Evolutionary conservation across 495 filamentous ascomycete genomes (phyloP).

Genomic region (Platismatia glauca): DNA sequence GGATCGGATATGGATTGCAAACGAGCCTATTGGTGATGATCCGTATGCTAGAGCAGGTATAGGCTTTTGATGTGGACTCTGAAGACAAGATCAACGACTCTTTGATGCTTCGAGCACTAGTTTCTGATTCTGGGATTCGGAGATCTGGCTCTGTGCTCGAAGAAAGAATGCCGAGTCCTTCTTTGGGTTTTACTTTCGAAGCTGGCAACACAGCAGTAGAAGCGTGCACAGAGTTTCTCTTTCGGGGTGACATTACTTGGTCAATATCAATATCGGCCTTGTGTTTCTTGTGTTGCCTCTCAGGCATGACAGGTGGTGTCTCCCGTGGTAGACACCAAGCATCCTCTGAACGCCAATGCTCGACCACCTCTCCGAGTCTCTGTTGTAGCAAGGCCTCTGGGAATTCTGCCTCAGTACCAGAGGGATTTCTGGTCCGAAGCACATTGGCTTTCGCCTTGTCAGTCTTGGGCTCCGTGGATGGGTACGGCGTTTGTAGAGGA

Average conservation of each 20-base stretch:
- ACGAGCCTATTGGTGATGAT: slow-evolving; percentile 27
- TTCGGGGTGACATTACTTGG: neutral
- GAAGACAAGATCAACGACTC: slow-evolving; percentile 20
- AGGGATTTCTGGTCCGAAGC: slow-evolving; percentile 27
- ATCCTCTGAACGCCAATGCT: slow-evolving; percentile 11
- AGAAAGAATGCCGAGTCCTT: neutral
- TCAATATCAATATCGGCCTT: slow-evolving; percentile 11
- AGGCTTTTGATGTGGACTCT: slow-evolving; percentile 31
- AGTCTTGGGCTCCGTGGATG: slow-evolving; percentile 36
- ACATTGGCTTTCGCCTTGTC: slow-evolving; percentile 33
- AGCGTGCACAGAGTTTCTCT: neutral
- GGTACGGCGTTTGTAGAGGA: slow-evolving; percentile 31
- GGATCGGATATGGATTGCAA: slow-evolving; percentile 23
- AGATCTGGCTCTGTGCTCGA: neutral
- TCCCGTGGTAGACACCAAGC: slow-evolving; percentile 18
- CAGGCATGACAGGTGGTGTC: neutral
- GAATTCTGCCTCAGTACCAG: slow-evolving; percentile 24
- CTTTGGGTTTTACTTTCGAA: too few relatives aligned
- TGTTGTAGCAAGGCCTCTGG: slow-evolving; percentile 30
- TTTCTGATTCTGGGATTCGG: slow-evolving; percentile 30
- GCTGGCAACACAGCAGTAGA: slow-evolving; percentile 23
- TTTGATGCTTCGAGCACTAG: slow-evolving; percentile 23
- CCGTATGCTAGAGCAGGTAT: slow-evolving; percentile 20
- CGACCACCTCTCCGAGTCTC: slow-evolving; percentile 14
- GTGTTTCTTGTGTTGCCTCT: slow-evolving; percentile 18